Evolutionary conservation across 805 yeast genomes (phyloP), one percentile per base, ranked within the genome.

Genomic region (Maudiozyma serrabonitensis): DNA sequence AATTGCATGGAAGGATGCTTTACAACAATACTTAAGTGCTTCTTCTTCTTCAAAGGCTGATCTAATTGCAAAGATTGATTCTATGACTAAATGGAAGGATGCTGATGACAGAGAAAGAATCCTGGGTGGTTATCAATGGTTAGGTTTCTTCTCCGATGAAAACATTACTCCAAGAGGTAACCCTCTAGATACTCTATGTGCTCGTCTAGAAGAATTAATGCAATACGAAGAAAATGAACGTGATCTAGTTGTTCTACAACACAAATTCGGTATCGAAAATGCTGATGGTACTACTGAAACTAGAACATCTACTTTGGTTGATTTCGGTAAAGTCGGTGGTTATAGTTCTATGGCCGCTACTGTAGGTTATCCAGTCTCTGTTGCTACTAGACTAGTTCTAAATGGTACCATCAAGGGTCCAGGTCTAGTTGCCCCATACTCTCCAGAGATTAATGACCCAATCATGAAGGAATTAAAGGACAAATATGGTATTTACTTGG

Each of bases 321-420:
- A 89, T 70, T 87, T 87, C 71, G 99, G 99, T 74, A 73, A 79
- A 54, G 75, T 76, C 49, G 88, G 90, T 53, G 91, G 93, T 49
- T 93, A 91, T 82, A 84, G 95, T 40, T 90, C 98, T 35, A 93
- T 93, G 99, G 99, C 99, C 58, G 90, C 91, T 69, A 80, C 87
- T 56, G 99, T 93, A 49, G 99, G 99, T 75, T 91, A 89, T 55
- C 99, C 99, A 58, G 91, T 96, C 73, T 96, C 96, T 49, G 95
- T 93, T 68, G 99, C 98, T 31, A 76, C 85, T 52, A 80, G 81
- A 72, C 84, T 86, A 70, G 85, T 93, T 54, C 77, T 93, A 61
- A 80, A 85, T 58, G 96, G 96, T 57, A 79, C 82, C 50, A 76
- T 81, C 61, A 76, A 77, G 60, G 78, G 75, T 54, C 87, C 88